Evolutionary conservation across 2,329 filamentous ascomycete genomes (phyloP), one percentile per base, ranked within the genome.

Genomic region (Nectriaceae sp.): DNA sequence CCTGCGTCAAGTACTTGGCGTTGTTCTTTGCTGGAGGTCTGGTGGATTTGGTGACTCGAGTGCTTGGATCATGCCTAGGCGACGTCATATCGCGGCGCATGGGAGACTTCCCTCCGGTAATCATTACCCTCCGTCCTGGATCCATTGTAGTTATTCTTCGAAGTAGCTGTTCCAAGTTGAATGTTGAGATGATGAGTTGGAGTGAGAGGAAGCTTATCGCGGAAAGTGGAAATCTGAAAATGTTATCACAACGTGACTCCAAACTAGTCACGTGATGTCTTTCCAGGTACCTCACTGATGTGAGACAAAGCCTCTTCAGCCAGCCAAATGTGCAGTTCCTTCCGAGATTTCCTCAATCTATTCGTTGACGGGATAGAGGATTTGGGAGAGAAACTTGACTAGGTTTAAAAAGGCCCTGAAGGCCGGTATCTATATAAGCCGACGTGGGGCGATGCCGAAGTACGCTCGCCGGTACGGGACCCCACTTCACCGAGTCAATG

Each of bases 1-100:
- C 88, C 65, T 90, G 83, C 49, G 87, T 87, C 52, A 89, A 71
- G 59, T 78, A 81, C 45, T 65, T 70, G n/a, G 69, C 60, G 29
- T 62, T 54, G 43, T 65, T 62, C 50, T 61, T 62, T 20, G 64
- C 54, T 19, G 60, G 50, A 26, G 61, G 52, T 18, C 60, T 59
- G 44, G 53, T 65, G 42, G 62, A 64, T 63, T 86, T 85, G 45
- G 77, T 75, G 59, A 86, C 74, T 58, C 83, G 80, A 46, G 68
- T 79, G 60, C 71, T 76, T 43, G 74, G 65, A 65, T 85, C 81
- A 58, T 74, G 71, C 58, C 80, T 76, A 5, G 82, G 80, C 36
- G 76, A 76, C 24, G 77, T 79, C 52, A 82, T 71, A 58, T 83
- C 76, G 60, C 76, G 72, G 43, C 68, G 64, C 48, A 64, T 65